These are phyloP conservation scores for Panicum miliaceum DNA, from an alignment of 176 grass and related monocot species.

Conservation along the genomic window DNA sequence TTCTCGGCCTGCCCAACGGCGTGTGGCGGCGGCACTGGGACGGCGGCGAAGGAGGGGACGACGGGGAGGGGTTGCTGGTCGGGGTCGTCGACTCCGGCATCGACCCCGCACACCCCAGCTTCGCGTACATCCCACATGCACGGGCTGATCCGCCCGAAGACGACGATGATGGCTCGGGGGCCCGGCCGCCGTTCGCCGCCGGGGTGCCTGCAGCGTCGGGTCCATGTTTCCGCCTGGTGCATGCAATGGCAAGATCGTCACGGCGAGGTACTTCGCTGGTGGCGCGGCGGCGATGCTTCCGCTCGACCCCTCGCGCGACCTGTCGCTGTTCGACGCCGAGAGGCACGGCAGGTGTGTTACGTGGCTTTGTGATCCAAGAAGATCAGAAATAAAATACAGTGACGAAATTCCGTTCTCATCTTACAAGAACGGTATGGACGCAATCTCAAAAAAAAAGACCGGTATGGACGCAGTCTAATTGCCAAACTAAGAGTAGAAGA, in stretches of 20 bases:
- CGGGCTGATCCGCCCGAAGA: background rate
- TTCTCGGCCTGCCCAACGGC: constrained; percentile 49
- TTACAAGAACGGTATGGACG: too few species aligned
- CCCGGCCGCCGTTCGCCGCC: background rate
- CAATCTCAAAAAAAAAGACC: too few species aligned
- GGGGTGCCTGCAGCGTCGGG: constrained; percentile 34
- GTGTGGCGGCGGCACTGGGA: constrained; percentile 30
- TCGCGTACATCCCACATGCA: constrained; percentile 42
- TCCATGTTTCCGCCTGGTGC: constrained; percentile 47
- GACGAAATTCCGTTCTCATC: too few species aligned
- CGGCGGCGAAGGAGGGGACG: background rate
- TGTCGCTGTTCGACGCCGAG: constrained; percentile 63
- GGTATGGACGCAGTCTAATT: too few species aligned
- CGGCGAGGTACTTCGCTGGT: constrained; percentile 56
- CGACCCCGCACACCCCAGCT: constrained; percentile 60
- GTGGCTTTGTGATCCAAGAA: background rate
- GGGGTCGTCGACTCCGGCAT: constrained; percentile 72
- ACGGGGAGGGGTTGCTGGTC: constrained; percentile 62
- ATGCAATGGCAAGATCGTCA: constrained; percentile 76
- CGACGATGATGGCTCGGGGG: background rate
- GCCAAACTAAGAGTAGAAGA: too few species aligned
- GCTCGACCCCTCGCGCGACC: constrained; percentile 56
- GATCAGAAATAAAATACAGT: background rate
- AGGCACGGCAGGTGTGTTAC: constrained; percentile 62
- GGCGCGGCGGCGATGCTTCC: constrained; percentile 47